A percentile compares a stretch with the other conserved stretches of the same genome.
Conservation (phyloP, 345 rosid genomes). For the Lumnitzera racemosa region DNA sequence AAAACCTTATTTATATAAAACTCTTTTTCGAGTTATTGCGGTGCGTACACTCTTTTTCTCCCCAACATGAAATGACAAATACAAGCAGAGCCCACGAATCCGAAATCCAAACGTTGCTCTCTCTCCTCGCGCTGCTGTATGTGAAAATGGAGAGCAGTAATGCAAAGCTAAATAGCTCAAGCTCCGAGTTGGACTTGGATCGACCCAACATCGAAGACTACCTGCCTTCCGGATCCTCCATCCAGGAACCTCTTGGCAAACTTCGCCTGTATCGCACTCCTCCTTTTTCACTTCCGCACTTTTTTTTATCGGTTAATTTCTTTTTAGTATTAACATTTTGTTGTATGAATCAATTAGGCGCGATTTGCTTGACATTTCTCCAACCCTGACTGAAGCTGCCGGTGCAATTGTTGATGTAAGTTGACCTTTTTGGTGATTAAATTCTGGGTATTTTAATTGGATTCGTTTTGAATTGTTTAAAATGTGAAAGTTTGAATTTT, state of each 20-base stretch:
- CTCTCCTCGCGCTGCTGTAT: too few relatives aligned
- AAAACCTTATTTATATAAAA: too few relatives aligned
- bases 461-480: background rate
- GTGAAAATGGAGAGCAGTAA: constrained; percentile 1
- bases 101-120: too few relatives aligned
- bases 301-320: background rate
- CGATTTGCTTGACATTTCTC: constrained; percentile 89
- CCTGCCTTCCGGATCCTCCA: constrained; percentile 88
- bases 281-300: background rate
- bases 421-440: background rate
- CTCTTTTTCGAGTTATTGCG: too few relatives aligned
- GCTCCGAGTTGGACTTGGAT: constrained; percentile 82
- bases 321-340: background rate
- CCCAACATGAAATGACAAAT: too few relatives aligned
- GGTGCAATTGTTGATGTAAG: constrained; percentile 97
- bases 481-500: background rate
- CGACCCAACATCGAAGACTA: constrained; percentile 88
- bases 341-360: constrained; percentile 31
- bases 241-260: constrained; percentile 75
- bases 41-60: too few relatives aligned
- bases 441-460: background rate
- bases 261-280: constrained; percentile 55
- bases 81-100: too few relatives aligned
- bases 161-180: constrained; percentile 44
- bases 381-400: constrained; percentile 88